Percentiles rank a stretch among this genome's conserved stretches.
These are phyloP conservation scores for Lactarius hengduanensis DNA, from an alignment of 768 basidiomycete species.

Conservation along the genomic window DNA sequence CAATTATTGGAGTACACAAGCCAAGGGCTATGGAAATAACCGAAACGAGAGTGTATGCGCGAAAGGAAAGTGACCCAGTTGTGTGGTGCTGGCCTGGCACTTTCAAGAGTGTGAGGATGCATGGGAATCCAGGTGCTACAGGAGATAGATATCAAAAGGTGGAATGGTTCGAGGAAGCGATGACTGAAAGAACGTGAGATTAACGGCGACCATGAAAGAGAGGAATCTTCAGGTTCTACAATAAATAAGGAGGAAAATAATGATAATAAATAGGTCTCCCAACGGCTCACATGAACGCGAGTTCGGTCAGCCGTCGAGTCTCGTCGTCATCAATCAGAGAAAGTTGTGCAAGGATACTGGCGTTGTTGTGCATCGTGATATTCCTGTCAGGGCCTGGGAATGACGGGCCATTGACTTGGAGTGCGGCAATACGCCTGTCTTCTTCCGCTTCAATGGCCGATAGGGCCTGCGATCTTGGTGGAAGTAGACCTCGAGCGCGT, in stretches of 20 bases:
- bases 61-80: background rate
- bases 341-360: conserved; percentile 54
- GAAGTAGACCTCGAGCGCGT: conserved; percentile 26
- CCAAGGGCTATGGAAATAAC: background rate
- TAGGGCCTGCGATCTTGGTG: conserved; percentile 4
- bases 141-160: background rate
- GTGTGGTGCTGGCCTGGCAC: background rate
- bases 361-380: conserved; percentile 59
- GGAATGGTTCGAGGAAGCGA: background rate
- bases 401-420: background rate
- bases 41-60: background rate
- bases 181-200: background rate
- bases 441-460: conserved; percentile 26
- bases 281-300: conserved; percentile 52
- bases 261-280: background rate
- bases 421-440: conserved; percentile 19
- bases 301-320: conserved; percentile 64
- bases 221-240: background rate
- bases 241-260: background rate
- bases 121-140: background rate
- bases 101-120: background rate
- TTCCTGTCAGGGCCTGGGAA: conserved; percentile 26
- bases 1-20: background rate
- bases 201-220: background rate
- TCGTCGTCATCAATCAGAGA: conserved; percentile 64